Conservation (phyloP, 495 filamentous ascomycete genomes). For the Penicillium arizonense region DNA sequence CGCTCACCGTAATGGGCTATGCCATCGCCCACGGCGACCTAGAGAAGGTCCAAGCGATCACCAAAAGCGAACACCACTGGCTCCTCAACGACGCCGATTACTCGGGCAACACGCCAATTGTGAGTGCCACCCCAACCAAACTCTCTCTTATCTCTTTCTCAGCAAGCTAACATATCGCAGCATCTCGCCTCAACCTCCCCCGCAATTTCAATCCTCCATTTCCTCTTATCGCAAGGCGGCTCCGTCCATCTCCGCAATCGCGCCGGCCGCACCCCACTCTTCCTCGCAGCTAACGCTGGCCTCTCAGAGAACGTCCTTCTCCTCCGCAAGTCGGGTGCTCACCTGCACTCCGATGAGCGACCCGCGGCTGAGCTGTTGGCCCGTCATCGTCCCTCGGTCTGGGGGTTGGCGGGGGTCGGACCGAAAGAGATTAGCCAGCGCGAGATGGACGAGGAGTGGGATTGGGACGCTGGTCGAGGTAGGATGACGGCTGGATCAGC, state of each 20-base stretch:
- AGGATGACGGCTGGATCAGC: conserved; percentile 37
- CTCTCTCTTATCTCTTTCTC: background rate
- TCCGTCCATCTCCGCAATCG: conserved; percentile 85
- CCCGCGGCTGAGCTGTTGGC: conserved; percentile 47
- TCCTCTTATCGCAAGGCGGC: conserved; percentile 73
- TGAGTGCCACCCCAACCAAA: conserved; percentile 34
- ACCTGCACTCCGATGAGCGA: conserved; percentile 65
- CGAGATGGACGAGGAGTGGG: conserved; percentile 29
- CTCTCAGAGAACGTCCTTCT: conserved; percentile 61
- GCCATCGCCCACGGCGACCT: conserved; percentile 74
- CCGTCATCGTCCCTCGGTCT: conserved; percentile 41
- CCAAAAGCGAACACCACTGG: conserved; percentile 63
- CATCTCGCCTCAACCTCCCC: conserved; percentile 64
- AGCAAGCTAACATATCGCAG: conserved; percentile 27
- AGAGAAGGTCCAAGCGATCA: conserved; percentile 58
- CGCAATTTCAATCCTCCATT: conserved; percentile 61
- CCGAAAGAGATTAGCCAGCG: conserved; percentile 35
- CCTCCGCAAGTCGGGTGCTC: conserved; percentile 67
- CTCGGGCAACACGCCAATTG: conserved; percentile 83
- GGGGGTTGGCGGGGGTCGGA: conserved; percentile 47
- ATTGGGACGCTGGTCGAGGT: conserved; percentile 8
- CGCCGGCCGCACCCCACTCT: conserved; percentile 78
- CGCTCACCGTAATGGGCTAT: conserved; percentile 74
- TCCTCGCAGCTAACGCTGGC: conserved; percentile 66
- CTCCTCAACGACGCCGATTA: conserved; percentile 81